These are phyloP conservation scores for Ophiostoma sp. DNA, from an alignment of 2,329 filamentous ascomycete genomes.

Conservation along the genomic window DNA sequence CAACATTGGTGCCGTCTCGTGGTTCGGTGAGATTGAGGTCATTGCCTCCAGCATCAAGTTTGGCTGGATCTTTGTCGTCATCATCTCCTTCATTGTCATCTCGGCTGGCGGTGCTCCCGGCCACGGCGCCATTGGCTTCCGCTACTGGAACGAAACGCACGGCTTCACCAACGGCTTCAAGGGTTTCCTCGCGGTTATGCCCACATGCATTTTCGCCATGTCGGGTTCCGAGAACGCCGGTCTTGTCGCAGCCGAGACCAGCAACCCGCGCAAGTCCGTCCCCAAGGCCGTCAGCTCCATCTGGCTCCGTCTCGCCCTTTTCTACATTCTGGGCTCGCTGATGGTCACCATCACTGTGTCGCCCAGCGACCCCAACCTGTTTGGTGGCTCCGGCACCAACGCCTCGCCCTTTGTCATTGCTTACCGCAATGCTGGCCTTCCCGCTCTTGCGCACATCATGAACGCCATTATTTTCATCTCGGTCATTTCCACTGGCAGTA, in stretches of 20 bases:
- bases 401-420: constrained; percentile 56
- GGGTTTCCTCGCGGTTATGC: constrained; percentile 51
- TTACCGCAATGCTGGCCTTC: constrained; percentile 48
- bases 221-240: constrained; percentile 68
- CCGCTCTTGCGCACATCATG: constrained; percentile 51
- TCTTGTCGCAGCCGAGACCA: constrained; percentile 64
- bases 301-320: constrained; percentile 33
- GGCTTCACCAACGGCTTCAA: constrained; percentile 46
- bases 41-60: constrained; percentile 39
- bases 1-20: constrained; percentile 22
- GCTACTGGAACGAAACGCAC: constrained; percentile 22
- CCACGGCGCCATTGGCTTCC: constrained; percentile 23
- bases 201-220: constrained; percentile 42
- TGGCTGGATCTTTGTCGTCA: constrained; percentile 45
- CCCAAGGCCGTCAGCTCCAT: constrained; percentile 80
- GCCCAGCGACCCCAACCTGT: constrained; percentile 43
- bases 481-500: constrained; percentile 33
- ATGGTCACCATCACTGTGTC: constrained; percentile 48
- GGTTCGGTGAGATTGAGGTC: constrained; percentile 27
- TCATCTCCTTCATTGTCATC: constrained; percentile 48
- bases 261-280: constrained; percentile 65
- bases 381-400: constrained; percentile 40
- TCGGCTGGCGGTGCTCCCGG: constrained; percentile 38
- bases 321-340: constrained; percentile 49
- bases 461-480: constrained; percentile 55